Evolutionary conservation across 768 basidiomycete species (phyloP), one percentile per base, ranked within the genome.

Genomic region (Boletales sp.): DNA sequence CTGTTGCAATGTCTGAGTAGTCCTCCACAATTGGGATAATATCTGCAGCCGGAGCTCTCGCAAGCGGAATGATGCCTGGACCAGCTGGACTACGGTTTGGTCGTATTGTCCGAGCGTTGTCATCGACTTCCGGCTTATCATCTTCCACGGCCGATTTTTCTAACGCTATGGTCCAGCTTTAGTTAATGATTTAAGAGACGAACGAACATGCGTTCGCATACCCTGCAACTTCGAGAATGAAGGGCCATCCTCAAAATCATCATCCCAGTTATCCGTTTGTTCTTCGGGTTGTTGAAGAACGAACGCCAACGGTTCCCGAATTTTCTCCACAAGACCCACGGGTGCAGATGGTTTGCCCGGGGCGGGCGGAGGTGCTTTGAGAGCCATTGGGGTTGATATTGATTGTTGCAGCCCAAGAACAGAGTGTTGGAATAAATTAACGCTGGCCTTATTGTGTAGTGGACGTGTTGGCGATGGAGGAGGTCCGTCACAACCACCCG

Each of bases 181-280:
- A 43, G n/a, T 18, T 7, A 39, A 50, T 8, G 8, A 30, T 9
- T 34, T 9, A 4, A 29, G 2, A n/a, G 19, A 9, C 42, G 13
- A 43, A 36, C 21, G 38, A 2, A 42, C 17, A 27, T 27, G 24
- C 24, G 7, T 27, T 27, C 27, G 36, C 40, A 35, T 48, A 57
- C 82, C 84, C 72, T 87, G 87, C 29, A 94, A 67, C 67, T 94
- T 95, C 8, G 86, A 82, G 46, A 90, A 81, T 0, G 91, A 92
- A 31, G 94, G 93, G 2, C 87, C 92, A 56, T 91, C 92, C 64
- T 94, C 92, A 56, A 99, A 99, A 63, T 99, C 97, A 55, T 94
- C 91, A 61, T 99, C 97, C 97, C 97, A 99, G 55, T 94, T 95
- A 64, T 97, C 94, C 2, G 86, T 88, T 64, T 90, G 88, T 56